Evolutionary conservation across 225 moss, liverwort and hornwort species (phyloP), one percentile per base, ranked within the genome.

Genomic region (Takakia lepidozioides): DNA sequence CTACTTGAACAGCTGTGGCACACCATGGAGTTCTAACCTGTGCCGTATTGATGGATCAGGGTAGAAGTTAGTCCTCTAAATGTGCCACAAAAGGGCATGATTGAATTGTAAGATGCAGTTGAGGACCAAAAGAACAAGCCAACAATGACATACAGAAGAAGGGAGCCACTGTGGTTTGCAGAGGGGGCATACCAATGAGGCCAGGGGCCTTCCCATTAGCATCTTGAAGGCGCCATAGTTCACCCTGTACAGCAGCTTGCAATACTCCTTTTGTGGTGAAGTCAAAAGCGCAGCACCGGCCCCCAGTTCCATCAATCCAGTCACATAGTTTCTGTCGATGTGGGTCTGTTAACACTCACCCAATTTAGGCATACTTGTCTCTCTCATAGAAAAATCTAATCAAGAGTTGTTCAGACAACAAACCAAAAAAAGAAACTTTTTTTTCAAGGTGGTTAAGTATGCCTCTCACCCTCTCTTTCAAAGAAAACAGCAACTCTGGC

Each of bases 261-360:
- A 88, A 51, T 56, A 88, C 62, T 18, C 88, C 88, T 74, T 88
- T 88, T 27, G 88, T 88, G 2, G 84, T 88, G 26, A 88, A 88
- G 40, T 88, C 88, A 51, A 88, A 88, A 30, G 64, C 79, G 54
- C 57, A 66, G 25, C 57, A 70, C 27, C 46, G 43, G 24, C 84
- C 88, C 16, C 61, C 50, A 3, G 88, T 76, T 35, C 82, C 88
- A 62, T 88, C 88, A 41, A 88, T 78, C 88, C 88, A 88, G 54
- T 88, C 54, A 54, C 84, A 84, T 13, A 88, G 18, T 19, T 34
- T 59, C 54, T 88, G 84, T 26, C 88, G 63, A 74, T 88, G 88
- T 29, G 43, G 17, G 38, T 88, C 84, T 88, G 56, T n/a, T 32
- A n/a, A n/a, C 29, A 45, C 13, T 14, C 11, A 25, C 46, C 27